Percentiles rank a stretch among this genome's conserved stretches.
Conservation (phyloP, 345 rosid species). For the Streptanthus diversifolius region DNA sequence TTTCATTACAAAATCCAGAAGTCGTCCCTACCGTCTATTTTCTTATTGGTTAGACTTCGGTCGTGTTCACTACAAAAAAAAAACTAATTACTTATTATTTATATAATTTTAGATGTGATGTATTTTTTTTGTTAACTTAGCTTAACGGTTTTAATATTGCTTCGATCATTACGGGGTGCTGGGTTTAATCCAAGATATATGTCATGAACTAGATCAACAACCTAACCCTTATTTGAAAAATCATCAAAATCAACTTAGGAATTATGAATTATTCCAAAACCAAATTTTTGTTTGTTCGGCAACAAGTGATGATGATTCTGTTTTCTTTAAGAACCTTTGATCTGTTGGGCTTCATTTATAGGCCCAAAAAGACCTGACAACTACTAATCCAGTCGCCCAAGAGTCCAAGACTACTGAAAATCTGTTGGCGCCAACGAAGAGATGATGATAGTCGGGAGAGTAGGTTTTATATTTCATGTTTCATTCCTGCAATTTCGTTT, state of each 20-base stretch:
- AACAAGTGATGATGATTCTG: neutral
- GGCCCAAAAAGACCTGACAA: neutral
- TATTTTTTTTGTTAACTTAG: too few relatives aligned
- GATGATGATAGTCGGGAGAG: neutral
- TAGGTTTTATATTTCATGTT: neutral
- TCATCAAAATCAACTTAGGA: neutral
- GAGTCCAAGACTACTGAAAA: neutral
- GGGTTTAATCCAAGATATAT: too few relatives aligned
- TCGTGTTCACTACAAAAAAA: too few relatives aligned
- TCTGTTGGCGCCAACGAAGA: constrained; percentile 16
- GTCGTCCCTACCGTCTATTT: too few relatives aligned
- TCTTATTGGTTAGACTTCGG: too few relatives aligned
- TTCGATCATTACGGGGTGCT: too few relatives aligned
- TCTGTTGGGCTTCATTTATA: neutral
- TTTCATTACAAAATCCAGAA: too few relatives aligned
- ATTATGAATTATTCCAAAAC: neutral
- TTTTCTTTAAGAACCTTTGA: neutral
- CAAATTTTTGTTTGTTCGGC: neutral
- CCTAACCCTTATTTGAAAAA: too few relatives aligned
- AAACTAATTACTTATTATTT: too few relatives aligned
- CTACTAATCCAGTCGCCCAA: neutral
- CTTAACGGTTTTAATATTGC: too few relatives aligned
- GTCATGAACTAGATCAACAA: too few relatives aligned
- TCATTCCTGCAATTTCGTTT: neutral
- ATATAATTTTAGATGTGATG: too few relatives aligned